Base-by-base conservation (phyloP, 768 basidiomycete species). In the Lepiota venenata region DNA sequence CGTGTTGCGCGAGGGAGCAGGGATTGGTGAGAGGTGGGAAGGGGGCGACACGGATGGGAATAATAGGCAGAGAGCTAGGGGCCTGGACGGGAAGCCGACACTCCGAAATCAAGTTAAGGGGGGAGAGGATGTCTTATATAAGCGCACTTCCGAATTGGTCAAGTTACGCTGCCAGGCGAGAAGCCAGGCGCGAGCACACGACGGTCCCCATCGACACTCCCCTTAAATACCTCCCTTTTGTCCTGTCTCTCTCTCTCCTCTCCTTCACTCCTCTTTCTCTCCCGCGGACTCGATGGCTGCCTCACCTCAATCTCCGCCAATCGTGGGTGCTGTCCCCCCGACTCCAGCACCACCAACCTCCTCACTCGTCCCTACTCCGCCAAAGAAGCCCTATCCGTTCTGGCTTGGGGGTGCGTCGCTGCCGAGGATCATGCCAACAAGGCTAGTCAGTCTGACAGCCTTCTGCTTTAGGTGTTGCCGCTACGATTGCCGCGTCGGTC, bases 401-500 rank as follows among this genome's bases (percentile, higher is more conserved):
- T 93, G 88, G 80, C 77, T 93, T 7, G 91, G 91, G 66, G 91
- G 90, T 81, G 50, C 50, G 74, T 69, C 32, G 29, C 42, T 22
- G 20, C 51, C 7, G n/a, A 39, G 27, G 18, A 37, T 37, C 16
- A 15, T 29, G 21, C 10, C 51, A 21, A 8, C 4, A 18, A 21
- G 35, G 37, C 15, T 51, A 35, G 12, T n/a, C 44, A 22, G 37
- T 32, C 32, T 21, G 38, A 43, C 44, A 10, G 32, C 52, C 18
- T 14, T 55, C 32, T 47, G 1, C 11, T 45, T n/a, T 48, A 84
- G 82, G 83, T 65, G 69, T 92, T 32, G 91, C 91, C 40, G 90
- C 91, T 9, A 91, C 88, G 39, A 91, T 92, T 55, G 91, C 91
- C 11, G 91, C 91, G n/a, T 88, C 86, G 35, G 84, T 92, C 55